These are phyloP conservation scores for Alternaria panax DNA, from an alignment of 2,329 filamentous ascomycete genomes.

Conservation along the genomic window DNA sequence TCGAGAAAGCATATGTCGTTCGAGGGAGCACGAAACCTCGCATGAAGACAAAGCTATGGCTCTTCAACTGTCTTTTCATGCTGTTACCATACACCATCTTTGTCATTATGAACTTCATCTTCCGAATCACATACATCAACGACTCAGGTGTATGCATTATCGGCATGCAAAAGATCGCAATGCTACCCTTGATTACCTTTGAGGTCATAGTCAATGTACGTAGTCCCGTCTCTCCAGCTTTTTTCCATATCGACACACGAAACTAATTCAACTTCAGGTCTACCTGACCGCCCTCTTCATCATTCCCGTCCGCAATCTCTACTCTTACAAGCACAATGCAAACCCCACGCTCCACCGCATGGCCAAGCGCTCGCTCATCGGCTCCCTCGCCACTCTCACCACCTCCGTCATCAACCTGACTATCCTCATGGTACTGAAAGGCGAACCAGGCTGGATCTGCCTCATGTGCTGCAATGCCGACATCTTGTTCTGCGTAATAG, in stretches of 20 bases:
- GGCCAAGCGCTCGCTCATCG: slow-evolving; percentile 66
- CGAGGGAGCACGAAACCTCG: slow-evolving; percentile 61
- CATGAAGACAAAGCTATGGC: slow-evolving; percentile 64
- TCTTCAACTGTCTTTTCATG: slow-evolving; percentile 69
- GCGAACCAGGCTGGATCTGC: slow-evolving; percentile 71
- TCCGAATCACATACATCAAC: slow-evolving; percentile 64
- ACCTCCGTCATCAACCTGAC: slow-evolving; percentile 68
- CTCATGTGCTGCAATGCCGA: slow-evolving; percentile 58
- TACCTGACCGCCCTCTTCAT: slow-evolving; percentile 71
- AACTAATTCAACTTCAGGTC: slow-evolving; percentile 43
- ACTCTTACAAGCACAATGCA: slow-evolving; percentile 61
- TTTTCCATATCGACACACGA: slow-evolving; percentile 2
- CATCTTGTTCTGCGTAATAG: slow-evolving; percentile 53
- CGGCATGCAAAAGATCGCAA: slow-evolving; percentile 65
- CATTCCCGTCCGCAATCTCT: slow-evolving; percentile 64
- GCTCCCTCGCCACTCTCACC: slow-evolving; percentile 63
- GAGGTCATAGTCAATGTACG: slow-evolving; percentile 66
- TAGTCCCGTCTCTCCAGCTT: neutral
- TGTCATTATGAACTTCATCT: slow-evolving; percentile 67
- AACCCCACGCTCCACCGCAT: slow-evolving; percentile 59
- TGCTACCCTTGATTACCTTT: slow-evolving; percentile 68
- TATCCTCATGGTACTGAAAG: slow-evolving; percentile 65
- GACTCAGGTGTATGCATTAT: slow-evolving; percentile 65
- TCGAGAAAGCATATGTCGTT: slow-evolving; percentile 71
- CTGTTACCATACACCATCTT: slow-evolving; percentile 53